Evolutionary conservation across 169 alveolate species (phyloP).

Genomic region (Plasmodium knowlesi): DNA sequence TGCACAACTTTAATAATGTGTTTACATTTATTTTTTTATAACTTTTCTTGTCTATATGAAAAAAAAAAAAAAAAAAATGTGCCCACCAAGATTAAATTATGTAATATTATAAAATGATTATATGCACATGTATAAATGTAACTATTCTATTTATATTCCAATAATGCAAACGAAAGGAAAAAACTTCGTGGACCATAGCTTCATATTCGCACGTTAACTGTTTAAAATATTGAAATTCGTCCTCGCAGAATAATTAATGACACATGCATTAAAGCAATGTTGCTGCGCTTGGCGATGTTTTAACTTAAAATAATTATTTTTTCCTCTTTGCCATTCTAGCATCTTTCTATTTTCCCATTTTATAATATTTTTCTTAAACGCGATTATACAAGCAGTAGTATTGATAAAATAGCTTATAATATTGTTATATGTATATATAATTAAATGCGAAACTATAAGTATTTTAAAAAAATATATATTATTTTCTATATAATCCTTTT

Average conservation of each 20-base stretch:
- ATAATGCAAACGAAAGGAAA: neutral
- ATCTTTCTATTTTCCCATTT: neutral
- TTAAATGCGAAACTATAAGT: neutral
- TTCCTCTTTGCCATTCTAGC: neutral
- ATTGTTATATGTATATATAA: neutral
- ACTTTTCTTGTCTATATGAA: neutral
- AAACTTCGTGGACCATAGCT: neutral
- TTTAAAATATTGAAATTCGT: neutral
- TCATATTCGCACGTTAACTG: neutral
- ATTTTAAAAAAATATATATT: neutral
- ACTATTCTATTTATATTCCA: neutral
- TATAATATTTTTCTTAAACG: neutral
- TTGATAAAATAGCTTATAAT: neutral
- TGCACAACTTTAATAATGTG: neutral
- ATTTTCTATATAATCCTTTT: neutral
- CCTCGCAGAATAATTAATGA: neutral
- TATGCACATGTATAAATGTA: neutral
- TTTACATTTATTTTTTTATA: neutral
- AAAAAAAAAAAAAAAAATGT: neutral
- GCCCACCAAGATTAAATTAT: neutral
- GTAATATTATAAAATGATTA: neutral
- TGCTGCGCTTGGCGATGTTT: neutral
- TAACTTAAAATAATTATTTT: neutral
- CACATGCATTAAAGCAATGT: neutral
- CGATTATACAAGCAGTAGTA: neutral